These are phyloP conservation scores for Mycena venus DNA, from an alignment of 768 basidiomycete genomes.

Conservation along the genomic window DNA sequence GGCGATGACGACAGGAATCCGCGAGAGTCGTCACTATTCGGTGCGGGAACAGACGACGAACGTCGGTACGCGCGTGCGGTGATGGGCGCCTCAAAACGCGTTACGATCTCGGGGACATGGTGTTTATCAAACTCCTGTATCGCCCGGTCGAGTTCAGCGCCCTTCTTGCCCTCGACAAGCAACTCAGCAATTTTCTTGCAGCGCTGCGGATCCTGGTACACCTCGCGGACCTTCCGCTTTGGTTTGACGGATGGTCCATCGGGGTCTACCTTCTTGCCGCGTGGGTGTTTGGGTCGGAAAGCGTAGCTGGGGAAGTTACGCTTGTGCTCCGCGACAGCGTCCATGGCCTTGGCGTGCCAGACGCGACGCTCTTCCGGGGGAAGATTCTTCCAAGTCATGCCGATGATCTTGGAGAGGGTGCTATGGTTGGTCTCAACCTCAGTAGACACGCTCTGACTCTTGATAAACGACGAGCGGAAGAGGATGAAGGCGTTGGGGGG, in stretches of 20 bases:
- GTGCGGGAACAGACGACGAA: conserved; percentile 72
- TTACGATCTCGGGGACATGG: conserved; percentile 71
- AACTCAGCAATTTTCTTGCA: conserved; percentile 78
- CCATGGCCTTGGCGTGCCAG: conserved; percentile 84
- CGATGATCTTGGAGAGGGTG: conserved; percentile 73
- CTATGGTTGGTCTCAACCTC: conserved; percentile 73
- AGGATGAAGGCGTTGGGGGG: conserved; percentile 76
- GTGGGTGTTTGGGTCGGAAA: conserved; percentile 73
- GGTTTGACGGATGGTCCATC: conserved; percentile 25
- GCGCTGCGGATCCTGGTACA: conserved; percentile 72
- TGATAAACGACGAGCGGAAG: conserved; percentile 73
- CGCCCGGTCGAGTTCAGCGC: conserved; percentile 67
- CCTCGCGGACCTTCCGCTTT: conserved; percentile 73
- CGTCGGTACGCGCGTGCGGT: conserved; percentile 79
- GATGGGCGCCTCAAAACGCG: conserved; percentile 80
- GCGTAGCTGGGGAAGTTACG: conserved; percentile 82
- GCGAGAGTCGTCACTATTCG: conserved; percentile 54
- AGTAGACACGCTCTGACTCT: conserved; percentile 68
- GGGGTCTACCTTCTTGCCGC: conserved; percentile 54
- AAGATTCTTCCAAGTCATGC: conserved; percentile 72
- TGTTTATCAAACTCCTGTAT: conserved; percentile 68
- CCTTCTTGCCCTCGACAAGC: conserved; percentile 68
- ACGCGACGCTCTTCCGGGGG: conserved; percentile 66
- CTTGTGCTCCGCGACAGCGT: conserved; percentile 80
- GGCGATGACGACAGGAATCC: conserved; percentile 50